Percentiles rank a stretch among this genome's conserved stretches.
phyloP scores from a whole-genome alignment of 108 stramenopile species.

The Cyclotella distinguenda region DNA sequence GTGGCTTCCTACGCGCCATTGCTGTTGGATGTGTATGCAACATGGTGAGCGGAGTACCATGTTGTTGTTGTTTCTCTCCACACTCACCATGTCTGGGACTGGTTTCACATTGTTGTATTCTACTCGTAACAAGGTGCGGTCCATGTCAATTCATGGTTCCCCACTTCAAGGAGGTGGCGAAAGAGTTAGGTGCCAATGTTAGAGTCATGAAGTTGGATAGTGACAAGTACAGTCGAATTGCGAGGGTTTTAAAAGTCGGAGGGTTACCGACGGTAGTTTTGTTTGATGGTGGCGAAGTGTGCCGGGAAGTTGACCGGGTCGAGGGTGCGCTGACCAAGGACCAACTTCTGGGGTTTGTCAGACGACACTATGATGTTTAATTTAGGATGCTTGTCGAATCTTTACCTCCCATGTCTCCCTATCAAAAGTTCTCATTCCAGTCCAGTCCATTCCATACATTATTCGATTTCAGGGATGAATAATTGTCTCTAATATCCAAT shows the following conservation, averaged over 20 bases:
- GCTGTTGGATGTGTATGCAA: conserved; percentile 84
- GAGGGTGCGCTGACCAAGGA: conserved; percentile 82
- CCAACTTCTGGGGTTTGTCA: conserved; percentile 59
- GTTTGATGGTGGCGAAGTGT: conserved; percentile 50
- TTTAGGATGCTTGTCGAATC: not conserved
- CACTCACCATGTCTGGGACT: too few relatives aligned
- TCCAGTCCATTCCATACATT: too few relatives aligned
- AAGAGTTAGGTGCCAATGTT: conserved; percentile 56
- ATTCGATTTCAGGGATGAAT: not conserved
- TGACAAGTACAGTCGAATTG: conserved; percentile 62
- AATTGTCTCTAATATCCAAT: conserved; percentile 56
- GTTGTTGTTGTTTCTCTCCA: not conserved
- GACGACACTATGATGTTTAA: conserved; percentile 7
- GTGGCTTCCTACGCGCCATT: conserved; percentile 49
- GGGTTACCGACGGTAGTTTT: conserved; percentile 53
- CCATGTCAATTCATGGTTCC: conserved; percentile 85
- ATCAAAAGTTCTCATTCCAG: too few relatives aligned
- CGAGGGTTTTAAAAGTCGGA: conserved; percentile 51
- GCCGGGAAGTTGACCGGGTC: conserved; percentile 52
- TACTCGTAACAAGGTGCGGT: conserved; percentile 85
- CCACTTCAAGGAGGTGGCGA: conserved; percentile 62
- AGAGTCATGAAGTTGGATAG: conserved; percentile 83
- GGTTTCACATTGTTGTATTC: too few relatives aligned
- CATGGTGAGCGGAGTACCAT: conserved; percentile 35
- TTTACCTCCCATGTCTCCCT: too few relatives aligned